A percentile compares a stretch with the other conserved stretches of the same genome.
phyloP scores from a whole-genome alignment of 148 eudicot species.

The Diospyros kaki region DNA sequence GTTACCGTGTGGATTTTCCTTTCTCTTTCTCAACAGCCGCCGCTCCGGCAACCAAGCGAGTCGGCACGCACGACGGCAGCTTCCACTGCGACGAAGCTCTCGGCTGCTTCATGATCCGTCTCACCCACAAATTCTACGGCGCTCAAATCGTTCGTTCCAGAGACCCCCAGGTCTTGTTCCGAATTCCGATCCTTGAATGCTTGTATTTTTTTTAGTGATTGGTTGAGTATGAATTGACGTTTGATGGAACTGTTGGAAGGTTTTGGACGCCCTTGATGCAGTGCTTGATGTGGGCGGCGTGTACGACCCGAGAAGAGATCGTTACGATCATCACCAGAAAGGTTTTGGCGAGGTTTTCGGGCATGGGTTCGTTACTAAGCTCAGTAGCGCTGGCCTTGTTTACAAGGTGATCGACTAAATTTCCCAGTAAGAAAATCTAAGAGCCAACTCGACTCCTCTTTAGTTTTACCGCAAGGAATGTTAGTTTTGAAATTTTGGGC shows the following conservation, averaged over 20 bases:
- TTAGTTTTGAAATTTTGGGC: too few relatives aligned
- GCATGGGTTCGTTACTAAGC: constrained; percentile 27
- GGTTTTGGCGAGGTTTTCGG: constrained; percentile 41
- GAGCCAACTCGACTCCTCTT: background rate
- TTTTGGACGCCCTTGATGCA: constrained; percentile 44
- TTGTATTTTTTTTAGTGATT: background rate
- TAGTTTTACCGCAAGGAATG: too few relatives aligned
- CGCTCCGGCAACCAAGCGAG: background rate
- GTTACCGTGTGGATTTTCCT: too few relatives aligned
- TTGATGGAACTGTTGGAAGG: constrained; percentile 21
- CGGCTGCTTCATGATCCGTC: constrained; percentile 48
- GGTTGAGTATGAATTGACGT: background rate
- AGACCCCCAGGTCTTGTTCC: constrained; percentile 26
- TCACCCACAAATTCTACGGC: constrained; percentile 33
- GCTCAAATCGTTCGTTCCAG: constrained; percentile 44
- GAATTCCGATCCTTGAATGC: too few relatives aligned
- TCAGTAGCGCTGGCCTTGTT: constrained; percentile 53
- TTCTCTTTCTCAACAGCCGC: too few relatives aligned
- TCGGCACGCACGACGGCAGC: background rate
- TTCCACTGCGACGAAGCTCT: constrained; percentile 61
- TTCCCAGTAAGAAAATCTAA: too few relatives aligned
- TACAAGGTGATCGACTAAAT: constrained; percentile 29
- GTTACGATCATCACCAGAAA: constrained; percentile 56
- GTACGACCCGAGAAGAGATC: constrained; percentile 34
- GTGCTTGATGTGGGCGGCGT: constrained; percentile 58